phyloP scores from a whole-genome alignment of 176 grass and related monocot genomes.

The Oropetium thomaeum region DNA sequence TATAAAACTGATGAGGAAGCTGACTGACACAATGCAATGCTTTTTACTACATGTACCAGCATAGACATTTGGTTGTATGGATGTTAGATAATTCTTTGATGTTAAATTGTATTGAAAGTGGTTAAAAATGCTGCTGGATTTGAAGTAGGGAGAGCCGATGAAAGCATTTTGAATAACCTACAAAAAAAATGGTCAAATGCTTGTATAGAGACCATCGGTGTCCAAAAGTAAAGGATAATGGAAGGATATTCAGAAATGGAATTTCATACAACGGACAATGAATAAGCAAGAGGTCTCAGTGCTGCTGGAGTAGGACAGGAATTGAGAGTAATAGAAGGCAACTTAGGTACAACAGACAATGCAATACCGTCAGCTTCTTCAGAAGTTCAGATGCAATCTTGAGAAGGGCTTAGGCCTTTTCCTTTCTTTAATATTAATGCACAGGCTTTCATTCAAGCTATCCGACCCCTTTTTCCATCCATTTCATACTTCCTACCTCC shows the following conservation, averaged over 20 bases:
- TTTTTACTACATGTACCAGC: conserved; percentile 2
- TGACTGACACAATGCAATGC: neutral
- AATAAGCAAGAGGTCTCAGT: neutral
- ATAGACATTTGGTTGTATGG: neutral
- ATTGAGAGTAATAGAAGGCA: conserved; percentile 1
- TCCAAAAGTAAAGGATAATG: neutral
- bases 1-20: neutral
- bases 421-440: neutral
- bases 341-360: no score
- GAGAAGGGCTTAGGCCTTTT: neutral
- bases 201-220: neutral
- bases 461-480: neutral
- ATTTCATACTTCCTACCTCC: neutral
- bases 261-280: neutral
- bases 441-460: neutral
- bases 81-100: neutral
- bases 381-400: neutral
- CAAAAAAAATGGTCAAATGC: neutral
- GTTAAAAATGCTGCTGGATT: conserved; percentile 22
- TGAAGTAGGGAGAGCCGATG: neutral
- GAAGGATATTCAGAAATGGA: neutral
- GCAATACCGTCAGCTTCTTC: neutral
- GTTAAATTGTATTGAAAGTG: conserved; percentile 8
- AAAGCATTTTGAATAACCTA: conserved; percentile 15
- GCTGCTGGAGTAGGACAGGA: neutral